A percentile compares a stretch with the other conserved stretches of the same genome.
phyloP scores from a whole-genome alignment of 2,329 filamentous ascomycete genomes.

The Grosmannia serpens region DNA sequence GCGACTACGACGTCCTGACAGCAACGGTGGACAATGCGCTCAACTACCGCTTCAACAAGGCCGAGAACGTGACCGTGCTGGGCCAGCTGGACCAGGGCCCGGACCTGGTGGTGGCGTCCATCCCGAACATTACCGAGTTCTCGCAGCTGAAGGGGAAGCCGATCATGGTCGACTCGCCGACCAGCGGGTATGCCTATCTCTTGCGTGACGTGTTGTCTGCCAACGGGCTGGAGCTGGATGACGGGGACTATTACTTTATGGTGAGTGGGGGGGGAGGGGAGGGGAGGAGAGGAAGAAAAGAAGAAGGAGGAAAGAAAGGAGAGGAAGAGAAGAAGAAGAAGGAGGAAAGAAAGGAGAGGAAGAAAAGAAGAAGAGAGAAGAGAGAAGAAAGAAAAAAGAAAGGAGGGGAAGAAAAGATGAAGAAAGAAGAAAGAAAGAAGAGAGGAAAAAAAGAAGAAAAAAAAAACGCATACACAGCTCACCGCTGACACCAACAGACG shows the following conservation, averaged over 20 bases:
- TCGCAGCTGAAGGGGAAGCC: constrained; percentile 28
- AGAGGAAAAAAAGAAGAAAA: neutral
- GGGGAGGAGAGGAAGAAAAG: neutral
- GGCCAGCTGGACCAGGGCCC: constrained; percentile 20
- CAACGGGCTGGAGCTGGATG: constrained; percentile 52
- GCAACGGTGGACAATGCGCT: constrained; percentile 39
- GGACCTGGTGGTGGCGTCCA: constrained; percentile 18
- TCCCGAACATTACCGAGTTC: constrained; percentile 14
- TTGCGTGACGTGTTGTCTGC: constrained; percentile 71
- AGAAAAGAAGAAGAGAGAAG: neutral
- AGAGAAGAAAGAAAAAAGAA: neutral
- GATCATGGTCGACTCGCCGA: constrained; percentile 74
- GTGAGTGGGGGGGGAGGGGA: neutral
- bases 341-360: neutral
- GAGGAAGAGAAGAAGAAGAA: neutral
- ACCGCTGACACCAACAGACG: neutral
- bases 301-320: neutral
- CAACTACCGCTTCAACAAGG: constrained; percentile 15
- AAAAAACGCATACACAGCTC: too few species aligned
- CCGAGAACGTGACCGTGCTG: constrained; percentile 16
- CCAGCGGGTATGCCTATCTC: constrained; percentile 62
- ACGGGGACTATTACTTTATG: constrained; percentile 2
- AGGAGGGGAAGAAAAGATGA: too few species aligned
- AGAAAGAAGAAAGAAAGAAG: neutral
- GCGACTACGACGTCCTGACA: constrained; percentile 40